Evolutionary conservation across 495 filamentous ascomycete species (phyloP).

Genomic region (Penicillium atrosanguineum): DNA sequence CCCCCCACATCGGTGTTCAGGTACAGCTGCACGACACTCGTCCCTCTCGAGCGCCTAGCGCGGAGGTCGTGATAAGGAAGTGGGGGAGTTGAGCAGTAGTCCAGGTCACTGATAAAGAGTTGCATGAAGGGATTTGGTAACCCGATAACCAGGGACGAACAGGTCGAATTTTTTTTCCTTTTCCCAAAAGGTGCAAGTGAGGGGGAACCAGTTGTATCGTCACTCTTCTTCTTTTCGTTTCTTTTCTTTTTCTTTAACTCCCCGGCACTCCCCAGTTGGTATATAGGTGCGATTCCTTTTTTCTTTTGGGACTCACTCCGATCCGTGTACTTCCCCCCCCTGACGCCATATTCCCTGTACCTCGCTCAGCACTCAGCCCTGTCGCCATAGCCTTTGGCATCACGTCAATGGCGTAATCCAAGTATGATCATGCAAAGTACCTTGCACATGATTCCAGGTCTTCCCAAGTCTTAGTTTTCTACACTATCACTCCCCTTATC

Average conservation of each 20-base stretch:
- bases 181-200: background rate
- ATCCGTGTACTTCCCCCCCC: slow-evolving; percentile 8
- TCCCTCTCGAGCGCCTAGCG: slow-evolving; percentile 14
- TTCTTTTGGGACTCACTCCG: background rate
- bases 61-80: slow-evolving; percentile 16
- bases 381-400: slow-evolving; percentile 8
- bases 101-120: slow-evolving; percentile 10
- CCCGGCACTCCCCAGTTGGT: background rate
- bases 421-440: background rate
- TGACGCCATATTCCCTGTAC: slow-evolving; percentile 11
- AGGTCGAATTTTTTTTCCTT: background rate
- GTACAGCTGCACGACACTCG: slow-evolving; percentile 9
- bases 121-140: slow-evolving; percentile 23
- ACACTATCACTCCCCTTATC: background rate
- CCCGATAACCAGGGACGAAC: slow-evolving; percentile 1
- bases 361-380: background rate
- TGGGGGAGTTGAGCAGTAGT: background rate
- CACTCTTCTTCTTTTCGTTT: too few species aligned
- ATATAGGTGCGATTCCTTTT: background rate
- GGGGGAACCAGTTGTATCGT: background rate
- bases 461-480: background rate
- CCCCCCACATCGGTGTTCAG: slow-evolving; percentile 9
- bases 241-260: background rate
- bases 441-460: background rate
- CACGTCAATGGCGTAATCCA: slow-evolving; percentile 22